Evolutionary conservation across 108 stramenopile genomes (phyloP), one percentile per base, ranked within the genome.

Genomic region (Chaetoceros muelleri): DNA sequence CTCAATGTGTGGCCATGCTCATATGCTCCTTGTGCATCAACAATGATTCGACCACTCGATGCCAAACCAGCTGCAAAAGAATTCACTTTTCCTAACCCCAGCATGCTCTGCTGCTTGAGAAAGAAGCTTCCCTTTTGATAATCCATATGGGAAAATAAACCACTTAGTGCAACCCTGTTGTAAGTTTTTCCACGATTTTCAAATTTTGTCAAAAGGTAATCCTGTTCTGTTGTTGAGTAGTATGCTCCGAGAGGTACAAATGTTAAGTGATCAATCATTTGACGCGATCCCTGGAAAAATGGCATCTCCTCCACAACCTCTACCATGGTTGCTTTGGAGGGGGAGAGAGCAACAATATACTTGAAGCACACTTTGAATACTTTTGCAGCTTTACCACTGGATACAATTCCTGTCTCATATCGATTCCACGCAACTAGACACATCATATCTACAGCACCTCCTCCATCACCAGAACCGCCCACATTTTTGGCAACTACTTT

Each of bases 291-390:
- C 46, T 82, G 75, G 55, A 82, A 82, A 57, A 53, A 52, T 19
- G 79, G 73, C 51, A 82, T 79, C 10, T 73, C 76, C 44, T 76
- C 69, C 8, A 82, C 81, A 45, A 71, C 69, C 53, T 82, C 81
- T n/a, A 66, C 74, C 73, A 79, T 71, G 10, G 78, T 77, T 1
- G 66, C 46, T 7, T 62, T 54, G 7, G 67, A 68, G 23, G 58
- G 65, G 16, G 69, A 62, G 13, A 79, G 64, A 2, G 77, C 74
- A 24, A 79, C 78, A 8, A 82, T 46, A 52, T 55, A 82, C 30
- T 78, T 55, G 22, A 78, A 71, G 34, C 72, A 82, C 22, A 82
- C 56, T 48, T 79, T 60, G 44, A 82, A 82, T 49, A 72, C 69
- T 34, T 65, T 73, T 54, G 56, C 70, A 0, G 59, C 28, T 26